Base-by-base conservation (phyloP, 2,329 filamentous ascomycete genomes). In the Nigrospora osmanthi region DNA sequence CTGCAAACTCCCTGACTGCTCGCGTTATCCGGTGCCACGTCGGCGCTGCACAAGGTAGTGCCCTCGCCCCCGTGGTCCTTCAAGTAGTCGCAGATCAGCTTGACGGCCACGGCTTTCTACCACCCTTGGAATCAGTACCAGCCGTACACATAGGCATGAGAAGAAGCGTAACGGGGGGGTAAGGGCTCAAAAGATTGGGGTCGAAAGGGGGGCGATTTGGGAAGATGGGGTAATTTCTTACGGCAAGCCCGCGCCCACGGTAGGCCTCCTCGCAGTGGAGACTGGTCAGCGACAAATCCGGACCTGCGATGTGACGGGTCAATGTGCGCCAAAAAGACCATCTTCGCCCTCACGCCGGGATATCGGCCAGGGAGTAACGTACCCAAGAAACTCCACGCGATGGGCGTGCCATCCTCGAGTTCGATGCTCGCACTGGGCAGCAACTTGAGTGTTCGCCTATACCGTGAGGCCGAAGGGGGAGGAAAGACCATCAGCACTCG, bases 361-460 rank as follows among this genome's bases (percentile, higher is more conserved):
- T 2, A 11, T 34, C 42, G 14, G 14, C 15, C 16, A 19, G 3
- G 12, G 7, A 37, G 50, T 52, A 30, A 60, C 61, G 38, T 53
- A 69, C 72, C 70, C 5, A 79, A 57, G 42, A 87, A 85, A 0
- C 73, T 76, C 84, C 84, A 88, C 0, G 81, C 78, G 6, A 87
- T 63, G 0, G 75, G 70, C 1, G 64, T 71, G 1, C 67, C 70
- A 15, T 74, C 68, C 1, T 60, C 55, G 0, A 67, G 56, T 43
- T 72, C 70, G 16, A 81, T 61, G 2, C 69, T 65, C 34, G 69
- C 58, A 49, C 68, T 77, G 3, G 73, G 74, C 36, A 75, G 63
- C 17, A 58, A 56, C 47, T 63, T 53, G 23, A 76, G 58, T 12
- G 63, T 73, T 11, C 67, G 60, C 49, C 68, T 73, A 32, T 12